Percentiles rank a stretch among this genome's conserved stretches.
Evolutionary conservation across 495 filamentous ascomycete species (phyloP).

Genomic region (Chaetomidium leptoderma): DNA sequence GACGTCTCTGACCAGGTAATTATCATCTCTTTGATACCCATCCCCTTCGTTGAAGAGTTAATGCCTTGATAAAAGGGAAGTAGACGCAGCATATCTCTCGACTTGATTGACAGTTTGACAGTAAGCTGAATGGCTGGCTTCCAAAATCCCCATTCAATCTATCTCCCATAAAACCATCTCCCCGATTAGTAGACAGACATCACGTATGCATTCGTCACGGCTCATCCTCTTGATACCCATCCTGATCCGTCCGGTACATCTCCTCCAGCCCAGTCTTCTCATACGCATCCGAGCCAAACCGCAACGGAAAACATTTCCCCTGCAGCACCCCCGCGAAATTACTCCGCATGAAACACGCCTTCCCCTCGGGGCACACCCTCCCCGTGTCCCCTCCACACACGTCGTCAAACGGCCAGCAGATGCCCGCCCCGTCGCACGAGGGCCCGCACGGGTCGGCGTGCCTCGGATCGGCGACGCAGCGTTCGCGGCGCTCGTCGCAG

Average conservation of each 20-base stretch:
- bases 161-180: too few relatives aligned
- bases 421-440: constrained; percentile 16
- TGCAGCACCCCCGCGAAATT: too few relatives aligned
- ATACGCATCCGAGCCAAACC: constrained; percentile 20
- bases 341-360: constrained; percentile 15
- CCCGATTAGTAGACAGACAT: too few relatives aligned
- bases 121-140: too few relatives aligned
- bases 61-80: too few relatives aligned
- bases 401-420: constrained; percentile 16
- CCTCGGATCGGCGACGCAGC: constrained; percentile 16
- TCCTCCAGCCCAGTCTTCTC: constrained; percentile 19
- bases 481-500: constrained; percentile 18
- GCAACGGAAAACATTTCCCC: constrained; percentile 23
- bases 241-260: constrained; percentile 3
- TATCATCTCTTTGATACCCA: too few relatives aligned
- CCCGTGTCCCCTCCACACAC: constrained; percentile 5
- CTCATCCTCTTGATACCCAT: constrained; percentile 7
- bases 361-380: constrained; percentile 6
- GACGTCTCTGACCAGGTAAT: too few relatives aligned
- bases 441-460: constrained; percentile 13
- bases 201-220: too few relatives aligned
- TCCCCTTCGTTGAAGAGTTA: too few relatives aligned
- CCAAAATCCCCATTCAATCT: too few relatives aligned
- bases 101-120: too few relatives aligned
- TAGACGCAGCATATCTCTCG: too few relatives aligned